Base-by-base conservation (phyloP, 1,284 basidiomycete species). In the Neonothopanus nambi region DNA sequence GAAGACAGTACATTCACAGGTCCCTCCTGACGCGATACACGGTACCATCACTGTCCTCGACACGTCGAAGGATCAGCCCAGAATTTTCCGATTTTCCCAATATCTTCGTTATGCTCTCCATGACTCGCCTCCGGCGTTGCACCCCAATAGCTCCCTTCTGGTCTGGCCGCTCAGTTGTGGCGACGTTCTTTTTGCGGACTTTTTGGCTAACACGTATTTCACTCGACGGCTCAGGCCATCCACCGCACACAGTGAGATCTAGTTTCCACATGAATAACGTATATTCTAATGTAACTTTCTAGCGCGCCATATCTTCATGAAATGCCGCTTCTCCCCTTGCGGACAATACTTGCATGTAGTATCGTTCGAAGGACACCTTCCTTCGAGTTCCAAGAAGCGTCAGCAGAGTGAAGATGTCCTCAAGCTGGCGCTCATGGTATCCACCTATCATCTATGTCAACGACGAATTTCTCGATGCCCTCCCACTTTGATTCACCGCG, bases 151-250 rank as follows among this genome's bases (percentile, higher is more conserved):
- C 24, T 42, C 59, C 8, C 56, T 70, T 11, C 53, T 66, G 3
- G 63, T 67, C 15, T 70, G 66, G 66, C 63, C 68, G 4, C 55
- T 69, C 13, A 57, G 63, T 42, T 61, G 45, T 8, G 64, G 68
- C 3, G 64, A 65, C n/a, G 52, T 69, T 5, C 56, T 70, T 5
- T 69, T 70, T 46, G 62, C 59, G 9, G 66, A 69, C 42, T 63
- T 63, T 38, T 23, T 55, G 24, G 53, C 42, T 2, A 65, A 63
- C 30, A 60, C 66, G n/a, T 70, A 65, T 42, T 69, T 67, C 49
- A 57, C 58, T 18, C 63, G 63, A n/a, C 59, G 58, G 47, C 39
- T 68, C 28, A 48, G 67, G n/a, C 62, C 63, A 12, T 67, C 67
- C 9, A 61, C 64, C 26, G 39, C 56, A 18, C 45, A 59, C 47